Base-by-base conservation (phyloP, 345 rosid genomes). In the Raphanus sativus region DNA sequence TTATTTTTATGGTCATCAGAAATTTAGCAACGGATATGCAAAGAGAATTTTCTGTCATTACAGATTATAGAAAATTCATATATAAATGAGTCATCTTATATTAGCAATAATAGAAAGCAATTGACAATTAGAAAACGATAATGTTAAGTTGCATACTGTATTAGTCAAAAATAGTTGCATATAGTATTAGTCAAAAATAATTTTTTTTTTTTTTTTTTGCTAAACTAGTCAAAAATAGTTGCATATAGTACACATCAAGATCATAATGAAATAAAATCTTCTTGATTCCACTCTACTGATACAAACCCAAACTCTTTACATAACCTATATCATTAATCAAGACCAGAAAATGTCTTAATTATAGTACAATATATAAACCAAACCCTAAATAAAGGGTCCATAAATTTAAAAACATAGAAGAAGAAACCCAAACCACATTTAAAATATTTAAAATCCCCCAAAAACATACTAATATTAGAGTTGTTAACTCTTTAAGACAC, bases 301-400 rank as follows among this genome's bases (percentile, higher is more conserved):
- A 67, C 82, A 73, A 67, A 73, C 74, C 33, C 65, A 73, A 73
- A 38, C 74, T 73, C 61, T 80, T 69, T 80, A 74, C 82, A 75
- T 69, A 74, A 63, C 72, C 42, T 80, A 75, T 70, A 69, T 63
- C 3, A 21, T 21, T 29, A 54, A 68, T 52, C 13, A 73, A 73
- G 79, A 79, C 79, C 2, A 69, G 32, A 64, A 74, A 40, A 36
- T 52, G 82, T 74, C 79, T 80, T 15, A 42, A 63, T n/a, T 11
- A 56, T 26, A 24, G 3, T 62, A 76, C 50, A 54, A 29, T 74
- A 67, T 67, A 68, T 54, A 79, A 74, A 69, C 71, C 71, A 45
- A 67, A 38, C 79, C 79, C 82, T 67, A 78, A 73, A 52, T 56
- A 50, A 66, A 73, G 79, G 71, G 67, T 42, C 67, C 79, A 16